These are phyloP conservation scores for Adiantum capillusveneris DNA, from an alignment of 75 land plant genomes.

Conservation along the genomic window DNA sequence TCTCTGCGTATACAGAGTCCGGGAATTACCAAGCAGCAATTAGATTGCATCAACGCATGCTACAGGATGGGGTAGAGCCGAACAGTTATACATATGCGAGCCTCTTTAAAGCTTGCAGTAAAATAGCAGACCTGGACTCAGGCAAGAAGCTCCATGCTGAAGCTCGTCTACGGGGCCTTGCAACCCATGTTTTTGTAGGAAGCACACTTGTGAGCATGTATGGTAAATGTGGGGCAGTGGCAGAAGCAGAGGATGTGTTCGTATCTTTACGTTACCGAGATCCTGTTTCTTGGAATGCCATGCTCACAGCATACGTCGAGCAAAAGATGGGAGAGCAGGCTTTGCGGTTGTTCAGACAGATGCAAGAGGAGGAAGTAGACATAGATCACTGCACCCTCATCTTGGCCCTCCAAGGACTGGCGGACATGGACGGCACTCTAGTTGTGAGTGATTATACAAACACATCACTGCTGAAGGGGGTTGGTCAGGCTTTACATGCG, in stretches of 20 bases:
- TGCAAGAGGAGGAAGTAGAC: neutral
- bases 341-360: neutral
- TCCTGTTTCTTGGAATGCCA: neutral
- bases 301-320: neutral
- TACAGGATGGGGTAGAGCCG: neutral
- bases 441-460: neutral
- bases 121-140: too few relatives aligned
- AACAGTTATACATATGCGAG: neutral
- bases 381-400: neutral
- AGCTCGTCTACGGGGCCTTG: too few relatives aligned
- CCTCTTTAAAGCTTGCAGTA: slow-evolving; percentile 10
- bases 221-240: neutral
- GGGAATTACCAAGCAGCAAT: neutral
- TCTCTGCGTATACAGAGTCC: slow-evolving; percentile 4
- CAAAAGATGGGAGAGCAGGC: neutral
- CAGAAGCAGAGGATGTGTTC: neutral
- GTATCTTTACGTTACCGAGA: neutral
- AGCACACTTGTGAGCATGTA: slow-evolving; percentile 2
- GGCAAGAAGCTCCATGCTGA: too few relatives aligned
- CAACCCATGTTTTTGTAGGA: neutral
- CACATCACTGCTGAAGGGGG: neutral
- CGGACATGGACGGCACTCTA: neutral
- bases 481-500: slow-evolving; percentile 1
- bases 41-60: slow-evolving; percentile 1
- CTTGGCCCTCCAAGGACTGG: neutral